These are phyloP conservation scores for Agaricus blazei DNA, from an alignment of 768 basidiomycete genomes.

Conservation along the genomic window DNA sequence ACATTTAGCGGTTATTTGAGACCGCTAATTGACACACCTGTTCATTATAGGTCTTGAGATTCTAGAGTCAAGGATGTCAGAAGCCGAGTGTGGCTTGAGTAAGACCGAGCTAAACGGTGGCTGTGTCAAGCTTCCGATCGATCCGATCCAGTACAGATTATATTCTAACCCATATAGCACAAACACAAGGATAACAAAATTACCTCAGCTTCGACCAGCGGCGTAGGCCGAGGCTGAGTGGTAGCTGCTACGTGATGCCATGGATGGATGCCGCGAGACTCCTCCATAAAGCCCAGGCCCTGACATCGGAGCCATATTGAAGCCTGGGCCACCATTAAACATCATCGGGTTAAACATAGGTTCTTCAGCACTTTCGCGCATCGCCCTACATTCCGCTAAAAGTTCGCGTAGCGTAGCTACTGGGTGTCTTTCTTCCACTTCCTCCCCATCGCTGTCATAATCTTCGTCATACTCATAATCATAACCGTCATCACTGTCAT, in stretches of 20 bases:
- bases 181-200: not conserved
- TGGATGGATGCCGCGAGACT: not conserved
- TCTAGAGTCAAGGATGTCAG: no score
- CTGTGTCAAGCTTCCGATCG: no score
- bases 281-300: not conserved
- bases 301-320: not conserved
- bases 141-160: no score
- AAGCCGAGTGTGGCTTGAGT: no score
- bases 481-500: conserved; percentile 16
- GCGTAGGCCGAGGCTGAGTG: not conserved
- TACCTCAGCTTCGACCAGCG: not conserved
- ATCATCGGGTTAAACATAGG: conserved; percentile 22
- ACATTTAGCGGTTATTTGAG: not conserved
- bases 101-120: no score
- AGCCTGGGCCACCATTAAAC: conserved; percentile 5
- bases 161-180: not conserved
- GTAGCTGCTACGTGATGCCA: not conserved
- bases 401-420: conserved; percentile 41
- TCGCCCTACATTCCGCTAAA: conserved; percentile 51
- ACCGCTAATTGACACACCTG: not conserved
- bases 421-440: conserved; percentile 23
- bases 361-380: conserved; percentile 40
- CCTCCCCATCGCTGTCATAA: conserved; percentile 24
- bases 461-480: conserved; percentile 21
- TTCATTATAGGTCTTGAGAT: not conserved